Conservation (phyloP, 345 rosid genomes). For the Linum tenue region DNA sequence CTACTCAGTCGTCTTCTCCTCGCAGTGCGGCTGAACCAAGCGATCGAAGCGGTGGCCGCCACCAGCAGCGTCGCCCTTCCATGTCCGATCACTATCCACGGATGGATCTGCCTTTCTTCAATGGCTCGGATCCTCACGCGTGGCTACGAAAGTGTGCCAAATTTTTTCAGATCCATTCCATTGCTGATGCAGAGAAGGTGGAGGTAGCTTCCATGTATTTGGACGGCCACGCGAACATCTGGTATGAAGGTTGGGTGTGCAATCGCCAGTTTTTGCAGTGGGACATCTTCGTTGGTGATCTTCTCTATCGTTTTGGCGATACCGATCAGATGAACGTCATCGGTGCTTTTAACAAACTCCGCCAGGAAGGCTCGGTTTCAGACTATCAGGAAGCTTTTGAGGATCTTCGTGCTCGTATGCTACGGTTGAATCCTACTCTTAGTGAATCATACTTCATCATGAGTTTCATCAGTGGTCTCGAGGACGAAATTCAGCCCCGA, state of each 20-base stretch:
- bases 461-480: neutral
- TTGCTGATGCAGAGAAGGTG: neutral
- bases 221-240: neutral
- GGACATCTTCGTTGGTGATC: neutral
- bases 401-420: neutral
- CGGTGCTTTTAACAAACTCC: neutral
- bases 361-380: neutral
- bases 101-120: neutral
- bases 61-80: too few species aligned
- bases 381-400: neutral
- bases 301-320: neutral
- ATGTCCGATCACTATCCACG: neutral
- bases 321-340: neutral
- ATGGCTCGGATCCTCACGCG: neutral
- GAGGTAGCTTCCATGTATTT: neutral
- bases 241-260: neutral
- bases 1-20: too few species aligned
- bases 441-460: neutral
- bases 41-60: too few species aligned
- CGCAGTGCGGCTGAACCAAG: too few species aligned
- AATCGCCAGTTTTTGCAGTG: neutral
- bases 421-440: neutral
- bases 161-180: neutral
- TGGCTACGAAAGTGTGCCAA: neutral
- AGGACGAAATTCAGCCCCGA: neutral